These are phyloP conservation scores for Herpotrichia juniperi DNA, from an alignment of 2,329 filamentous ascomycete genomes.

Conservation along the genomic window DNA sequence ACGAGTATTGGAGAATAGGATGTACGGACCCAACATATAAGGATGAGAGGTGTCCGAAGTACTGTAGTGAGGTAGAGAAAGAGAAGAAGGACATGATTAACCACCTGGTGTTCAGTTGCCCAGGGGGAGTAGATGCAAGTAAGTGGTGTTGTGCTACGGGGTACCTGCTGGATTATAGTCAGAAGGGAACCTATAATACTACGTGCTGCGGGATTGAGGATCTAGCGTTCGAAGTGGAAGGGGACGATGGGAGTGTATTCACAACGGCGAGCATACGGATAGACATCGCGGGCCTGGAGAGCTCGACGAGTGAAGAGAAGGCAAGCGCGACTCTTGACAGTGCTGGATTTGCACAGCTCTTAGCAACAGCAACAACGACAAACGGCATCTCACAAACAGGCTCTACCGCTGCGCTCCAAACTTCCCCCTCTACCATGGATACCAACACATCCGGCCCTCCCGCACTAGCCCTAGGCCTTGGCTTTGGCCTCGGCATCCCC, in stretches of 20 bases:
- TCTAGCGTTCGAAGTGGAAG: neutral
- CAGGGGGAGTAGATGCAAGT: neutral
- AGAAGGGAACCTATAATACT: neutral
- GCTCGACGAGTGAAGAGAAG: neutral
- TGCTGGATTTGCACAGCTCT: neutral
- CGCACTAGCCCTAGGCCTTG: neutral
- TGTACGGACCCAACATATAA: conserved; percentile 19
- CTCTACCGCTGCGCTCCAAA: neutral
- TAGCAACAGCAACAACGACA: neutral
- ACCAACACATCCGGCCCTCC: neutral
- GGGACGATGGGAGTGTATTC: neutral
- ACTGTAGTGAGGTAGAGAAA: conserved; percentile 7
- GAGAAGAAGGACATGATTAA: neutral
- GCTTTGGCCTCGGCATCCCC: neutral
- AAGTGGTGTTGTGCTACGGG: conserved; percentile 4
- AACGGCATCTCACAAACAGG: neutral
- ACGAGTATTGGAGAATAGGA: conserved; percentile 18
- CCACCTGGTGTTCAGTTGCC: neutral
- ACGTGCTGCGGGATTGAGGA: neutral
- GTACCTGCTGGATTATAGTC: neutral
- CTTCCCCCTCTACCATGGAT: neutral
- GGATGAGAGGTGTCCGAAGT: conserved; percentile 14
- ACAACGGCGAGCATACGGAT: neutral
- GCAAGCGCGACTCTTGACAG: neutral
- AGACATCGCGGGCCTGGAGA: neutral